A percentile compares a stretch with the other conserved stretches of the same genome.
phyloP scores from a whole-genome alignment of 345 rosid genomes.

The Rhodomyrtus tomentosa region DNA sequence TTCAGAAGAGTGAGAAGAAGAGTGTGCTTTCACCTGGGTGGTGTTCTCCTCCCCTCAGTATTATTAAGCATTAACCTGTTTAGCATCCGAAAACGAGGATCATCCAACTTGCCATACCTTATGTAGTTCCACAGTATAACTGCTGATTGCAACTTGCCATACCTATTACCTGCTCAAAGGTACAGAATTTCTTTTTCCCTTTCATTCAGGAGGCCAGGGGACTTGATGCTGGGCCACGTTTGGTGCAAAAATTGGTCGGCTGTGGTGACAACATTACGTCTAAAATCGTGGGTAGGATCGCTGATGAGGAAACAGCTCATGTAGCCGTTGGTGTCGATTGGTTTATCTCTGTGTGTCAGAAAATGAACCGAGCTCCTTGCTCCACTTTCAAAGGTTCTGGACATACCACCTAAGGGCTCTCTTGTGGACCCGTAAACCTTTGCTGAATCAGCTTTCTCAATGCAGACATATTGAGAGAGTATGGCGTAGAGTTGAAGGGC shows the following conservation, averaged over 20 bases:
- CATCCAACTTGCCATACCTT: neutral
- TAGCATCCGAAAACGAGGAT: neutral
- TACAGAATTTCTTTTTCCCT: neutral
- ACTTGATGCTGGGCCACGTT: conserved; percentile 96
- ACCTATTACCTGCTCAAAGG: neutral
- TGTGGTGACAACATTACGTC: conserved; percentile 81
- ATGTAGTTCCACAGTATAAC: neutral
- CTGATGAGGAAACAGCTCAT: conserved; percentile 92
- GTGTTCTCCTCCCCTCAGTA: neutral
- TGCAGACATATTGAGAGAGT: conserved; percentile 65
- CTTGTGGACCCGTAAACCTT: neutral
- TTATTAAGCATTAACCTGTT: neutral
- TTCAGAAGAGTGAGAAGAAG: neutral
- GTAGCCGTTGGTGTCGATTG: conserved; percentile 88
- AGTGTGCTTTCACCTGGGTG: neutral
- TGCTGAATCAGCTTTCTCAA: neutral
- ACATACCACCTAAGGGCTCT: neutral
- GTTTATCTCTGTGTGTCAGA: conserved; percentile 66
- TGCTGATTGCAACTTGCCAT: neutral
- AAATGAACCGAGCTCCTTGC: conserved; percentile 54
- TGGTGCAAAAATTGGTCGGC: conserved; percentile 69
- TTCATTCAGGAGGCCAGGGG: conserved; percentile 78
- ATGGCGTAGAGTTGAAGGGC: conserved; percentile 75
- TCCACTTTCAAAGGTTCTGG: conserved; percentile 70
- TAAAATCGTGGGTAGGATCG: conserved; percentile 57